Evolutionary conservation across 768 basidiomycete genomes (phyloP), one percentile per base, ranked within the genome.

Genomic region (Cystofilobasidium bisporidii): DNA sequence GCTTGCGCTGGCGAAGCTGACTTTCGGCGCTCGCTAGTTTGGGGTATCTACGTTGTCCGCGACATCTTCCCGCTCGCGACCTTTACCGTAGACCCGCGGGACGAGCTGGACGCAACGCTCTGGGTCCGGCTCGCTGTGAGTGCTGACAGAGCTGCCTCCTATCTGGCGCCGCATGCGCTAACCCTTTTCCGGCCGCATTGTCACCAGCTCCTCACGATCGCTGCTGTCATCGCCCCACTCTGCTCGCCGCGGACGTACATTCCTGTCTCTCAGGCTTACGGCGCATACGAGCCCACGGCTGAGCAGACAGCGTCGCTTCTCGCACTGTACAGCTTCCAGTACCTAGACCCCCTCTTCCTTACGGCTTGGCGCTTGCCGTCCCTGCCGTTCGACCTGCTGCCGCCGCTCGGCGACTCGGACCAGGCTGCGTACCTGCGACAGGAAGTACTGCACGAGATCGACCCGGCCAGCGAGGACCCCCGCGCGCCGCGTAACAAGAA

Each of bases 321-420:
- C 38, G 24, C 63, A 10, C 33, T 64, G 36, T 10, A 61, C 60
- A 28, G 68, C 55, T 53, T 59, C 66, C 22, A 40, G 56, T 22
- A 67, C 72, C 45, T 75, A 32, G 71, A 72, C 32, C 64, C 69
- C 1, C 55, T 79, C 47, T 71, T 77, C 41, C 71, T 71, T 70
- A 73, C 72, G 61, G 76, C 76, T 17, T 75, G 74, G 58, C 1
- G 18, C 14, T 28, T 59, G 22, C 73, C 75, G 30, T 62, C 74
- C 0, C 63, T 79, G 61, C 72, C 74, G 12, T 77, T 75, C 59
- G 77, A 79, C 1, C 71, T 74, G 14, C 70, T 79, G 0, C 84
- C 83, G 17, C 78, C 80, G 1, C 72, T 76, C 28, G 80, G 82
- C 0, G 84, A 85, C 69, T 79, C 80, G 58, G 76, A 76, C 59